Evolutionary conservation across 306 rosid genomes (phyloP).

Genomic region (Cicer yamashitae): DNA sequence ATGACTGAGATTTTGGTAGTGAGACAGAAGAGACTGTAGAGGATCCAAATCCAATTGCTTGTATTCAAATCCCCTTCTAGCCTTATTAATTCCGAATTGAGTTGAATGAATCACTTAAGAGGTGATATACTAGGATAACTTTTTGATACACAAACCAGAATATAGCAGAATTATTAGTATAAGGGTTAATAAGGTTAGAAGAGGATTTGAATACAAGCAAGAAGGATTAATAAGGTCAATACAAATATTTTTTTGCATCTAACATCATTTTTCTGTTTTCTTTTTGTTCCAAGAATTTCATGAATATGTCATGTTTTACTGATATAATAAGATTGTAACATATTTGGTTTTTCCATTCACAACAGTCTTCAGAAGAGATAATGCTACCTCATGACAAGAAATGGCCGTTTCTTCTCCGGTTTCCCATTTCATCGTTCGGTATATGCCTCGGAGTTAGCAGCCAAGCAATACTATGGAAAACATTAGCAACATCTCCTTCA

Average conservation of each 20-base stretch:
- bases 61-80: too few species aligned
- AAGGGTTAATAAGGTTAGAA: too few species aligned
- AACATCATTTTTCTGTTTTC: neutral
- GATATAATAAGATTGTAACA: constrained; percentile 22
- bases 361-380: constrained; percentile 84
- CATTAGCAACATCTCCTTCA: constrained; percentile 67
- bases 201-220: too few species aligned
- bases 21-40: neutral
- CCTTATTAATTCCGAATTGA: too few species aligned
- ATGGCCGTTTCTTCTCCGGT: constrained; percentile 92
- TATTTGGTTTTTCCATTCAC: neutral
- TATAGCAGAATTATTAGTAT: too few species aligned
- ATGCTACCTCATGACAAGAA: constrained; percentile 72
- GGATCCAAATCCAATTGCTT: neutral
- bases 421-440: constrained; percentile 76
- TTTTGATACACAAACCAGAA: too few species aligned
- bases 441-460: constrained; percentile 89
- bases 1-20: neutral
- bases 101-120: too few species aligned
- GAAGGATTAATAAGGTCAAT: too few species aligned
- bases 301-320: neutral
- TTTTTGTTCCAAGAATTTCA: neutral
- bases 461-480: constrained; percentile 93
- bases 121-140: too few species aligned
- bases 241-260: too few species aligned